Conservation (phyloP, 768 basidiomycete species). For the Neoboletus subvelutipes region DNA sequence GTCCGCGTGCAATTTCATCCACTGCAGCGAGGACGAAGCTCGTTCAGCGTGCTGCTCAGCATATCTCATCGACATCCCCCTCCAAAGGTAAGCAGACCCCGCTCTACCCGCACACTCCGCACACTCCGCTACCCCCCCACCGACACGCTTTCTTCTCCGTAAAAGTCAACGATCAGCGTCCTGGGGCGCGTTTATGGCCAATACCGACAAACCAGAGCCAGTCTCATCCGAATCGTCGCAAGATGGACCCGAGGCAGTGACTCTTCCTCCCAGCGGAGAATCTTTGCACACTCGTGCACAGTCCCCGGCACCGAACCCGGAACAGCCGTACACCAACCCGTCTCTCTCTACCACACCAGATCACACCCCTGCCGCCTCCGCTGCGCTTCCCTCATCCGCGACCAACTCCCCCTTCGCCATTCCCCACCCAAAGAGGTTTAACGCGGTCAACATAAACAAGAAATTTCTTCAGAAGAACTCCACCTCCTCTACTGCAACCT, state of each 20-base stretch:
- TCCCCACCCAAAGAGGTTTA: slow-evolving; percentile 81
- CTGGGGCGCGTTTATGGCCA: slow-evolving; percentile 79
- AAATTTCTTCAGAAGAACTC: slow-evolving; percentile 93
- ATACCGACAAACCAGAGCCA: slow-evolving; percentile 51
- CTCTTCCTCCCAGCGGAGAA: slow-evolving; percentile 6
- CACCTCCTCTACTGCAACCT: slow-evolving; percentile 48
- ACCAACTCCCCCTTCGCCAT: slow-evolving; percentile 27
- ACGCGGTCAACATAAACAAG: slow-evolving; percentile 91
- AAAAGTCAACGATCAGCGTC: slow-evolving; percentile 46
- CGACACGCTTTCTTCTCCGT: slow-evolving; percentile 15
- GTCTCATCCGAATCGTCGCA: slow-evolving; percentile 43
- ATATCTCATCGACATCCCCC: neutral
- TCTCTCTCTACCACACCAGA: slow-evolving; percentile 20
- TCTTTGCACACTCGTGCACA: slow-evolving; percentile 13
- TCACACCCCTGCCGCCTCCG: slow-evolving; percentile 8
- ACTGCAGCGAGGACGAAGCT: slow-evolving; percentile 12
- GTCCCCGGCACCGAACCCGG: slow-evolving; percentile 17
- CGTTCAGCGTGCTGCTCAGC: slow-evolving; percentile 2
- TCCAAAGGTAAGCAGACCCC: slow-evolving; percentile 9
- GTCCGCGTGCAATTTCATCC: slow-evolving; percentile 18
- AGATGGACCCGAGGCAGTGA: slow-evolving; percentile 18
- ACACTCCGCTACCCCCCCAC: neutral
- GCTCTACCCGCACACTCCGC: neutral
- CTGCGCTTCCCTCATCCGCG: slow-evolving; percentile 6
- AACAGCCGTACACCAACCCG: slow-evolving; percentile 7